Conservation (phyloP, 371 early-diverging fungal species). For the Lichtheimia hyalospora region DNA sequence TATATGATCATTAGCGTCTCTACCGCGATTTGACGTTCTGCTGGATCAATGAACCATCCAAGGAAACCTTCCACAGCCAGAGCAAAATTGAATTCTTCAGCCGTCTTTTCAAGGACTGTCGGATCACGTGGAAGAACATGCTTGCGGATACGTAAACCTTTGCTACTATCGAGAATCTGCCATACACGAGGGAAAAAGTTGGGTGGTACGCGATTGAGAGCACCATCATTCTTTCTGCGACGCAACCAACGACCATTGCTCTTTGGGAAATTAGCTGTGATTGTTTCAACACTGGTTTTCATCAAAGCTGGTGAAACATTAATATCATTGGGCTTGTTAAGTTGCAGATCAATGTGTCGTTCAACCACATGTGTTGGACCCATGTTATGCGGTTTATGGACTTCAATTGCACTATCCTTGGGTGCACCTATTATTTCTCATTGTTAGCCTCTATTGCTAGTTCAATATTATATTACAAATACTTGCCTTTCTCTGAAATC, state of each 20-base stretch:
- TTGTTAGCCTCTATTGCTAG: no score
- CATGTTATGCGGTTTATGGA: conserved; percentile 6
- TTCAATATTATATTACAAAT: neutral
- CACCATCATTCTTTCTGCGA: conserved; percentile 81
- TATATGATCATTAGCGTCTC: conserved; percentile 71
- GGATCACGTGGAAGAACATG: conserved; percentile 75
- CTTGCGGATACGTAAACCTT: conserved; percentile 58
- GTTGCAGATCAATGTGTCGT: neutral
- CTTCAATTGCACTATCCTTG: neutral
- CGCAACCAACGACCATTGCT: conserved; percentile 78
- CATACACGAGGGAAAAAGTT: conserved; percentile 82
- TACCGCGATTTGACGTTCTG: conserved; percentile 81
- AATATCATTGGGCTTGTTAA: neutral
- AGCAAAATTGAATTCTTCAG: conserved; percentile 82
- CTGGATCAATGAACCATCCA: conserved; percentile 73
- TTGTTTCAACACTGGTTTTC: neutral
- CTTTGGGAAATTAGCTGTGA: conserved; percentile 56
- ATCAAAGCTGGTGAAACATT: no score
- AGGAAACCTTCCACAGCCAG: conserved; percentile 75
- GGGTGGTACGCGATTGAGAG: conserved; percentile 78
- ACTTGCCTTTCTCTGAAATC: conserved; percentile 53
- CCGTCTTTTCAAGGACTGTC: conserved; percentile 82
- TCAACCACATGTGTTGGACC: neutral
- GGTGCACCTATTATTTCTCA: neutral
- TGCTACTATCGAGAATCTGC: conserved; percentile 62